Conservation (phyloP, 1,284 basidiomycete genomes). For the Ganoderma boninense region DNA sequence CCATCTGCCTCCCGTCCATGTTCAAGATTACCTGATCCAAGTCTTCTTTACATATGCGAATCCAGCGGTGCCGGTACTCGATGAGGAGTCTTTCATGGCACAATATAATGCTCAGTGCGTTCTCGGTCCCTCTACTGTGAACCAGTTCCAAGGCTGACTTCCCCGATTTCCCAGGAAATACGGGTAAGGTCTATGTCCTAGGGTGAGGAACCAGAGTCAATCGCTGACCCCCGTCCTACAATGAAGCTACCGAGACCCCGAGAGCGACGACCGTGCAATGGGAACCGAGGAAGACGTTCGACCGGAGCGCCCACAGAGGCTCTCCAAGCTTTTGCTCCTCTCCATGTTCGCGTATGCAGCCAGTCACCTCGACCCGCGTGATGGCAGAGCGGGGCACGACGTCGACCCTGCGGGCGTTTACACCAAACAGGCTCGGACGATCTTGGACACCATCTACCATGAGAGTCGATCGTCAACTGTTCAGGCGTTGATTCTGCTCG, state of each 20-base stretch:
- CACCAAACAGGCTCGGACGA: conserved; percentile 66
- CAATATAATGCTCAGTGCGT: conserved; percentile 69
- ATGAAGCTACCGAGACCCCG: conserved; percentile 17
- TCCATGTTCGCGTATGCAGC: conserved; percentile 83
- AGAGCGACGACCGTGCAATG: not conserved
- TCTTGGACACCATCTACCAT: conserved; percentile 73
- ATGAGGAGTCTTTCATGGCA: conserved; percentile 73
- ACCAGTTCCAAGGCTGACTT: not conserved
- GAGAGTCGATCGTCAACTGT: conserved; percentile 74
- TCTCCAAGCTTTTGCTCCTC: conserved; percentile 78
- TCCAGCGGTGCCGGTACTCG: conserved; percentile 78
- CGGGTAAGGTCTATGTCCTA: conserved; percentile 14
- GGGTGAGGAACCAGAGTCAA: too few relatives aligned
- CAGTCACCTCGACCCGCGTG: conserved; percentile 57
- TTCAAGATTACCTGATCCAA: conserved; percentile 74
- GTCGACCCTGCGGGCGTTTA: conserved; percentile 49
- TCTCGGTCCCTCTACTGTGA: not conserved
- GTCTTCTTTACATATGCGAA: conserved; percentile 86
- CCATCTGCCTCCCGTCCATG: conserved; percentile 60
- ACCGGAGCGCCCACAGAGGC: conserved; percentile 57
- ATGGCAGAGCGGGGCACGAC: conserved; percentile 50
- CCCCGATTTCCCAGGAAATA: conserved; percentile 7
- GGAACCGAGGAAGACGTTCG: conserved; percentile 6
- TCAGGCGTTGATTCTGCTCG: conserved; percentile 78
- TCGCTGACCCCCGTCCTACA: not conserved